Evolutionary conservation across 345 rosid genomes (phyloP).

Genomic region (Hibiscus mutabilis): DNA sequence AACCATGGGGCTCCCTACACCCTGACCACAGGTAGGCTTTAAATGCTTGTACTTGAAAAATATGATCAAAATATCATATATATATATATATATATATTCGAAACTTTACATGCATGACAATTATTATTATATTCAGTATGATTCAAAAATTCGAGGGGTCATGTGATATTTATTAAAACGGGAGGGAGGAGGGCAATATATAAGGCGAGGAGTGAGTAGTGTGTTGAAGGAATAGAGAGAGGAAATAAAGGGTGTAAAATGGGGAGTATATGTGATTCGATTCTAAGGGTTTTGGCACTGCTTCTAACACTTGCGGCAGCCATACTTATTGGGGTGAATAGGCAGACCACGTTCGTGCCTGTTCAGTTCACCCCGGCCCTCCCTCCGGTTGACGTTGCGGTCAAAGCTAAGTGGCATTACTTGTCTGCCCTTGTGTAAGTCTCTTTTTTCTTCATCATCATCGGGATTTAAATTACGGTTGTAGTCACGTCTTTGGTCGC

Average conservation of each 20-base stretch:
- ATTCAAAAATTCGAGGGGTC: too few relatives aligned
- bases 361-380: conserved; percentile 19
- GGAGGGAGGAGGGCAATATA: not conserved
- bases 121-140: too few relatives aligned
- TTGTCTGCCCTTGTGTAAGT: conserved; percentile 50
- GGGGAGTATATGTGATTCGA: not conserved
- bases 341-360: conserved; percentile 31
- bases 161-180: not conserved
- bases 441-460: not conserved
- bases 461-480: too few relatives aligned
- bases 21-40: too few relatives aligned
- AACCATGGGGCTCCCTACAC: too few relatives aligned
- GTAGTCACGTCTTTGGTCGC: too few relatives aligned
- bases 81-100: too few relatives aligned
- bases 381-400: conserved; percentile 35
- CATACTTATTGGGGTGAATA: conserved; percentile 34
- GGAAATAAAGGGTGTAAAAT: not conserved
- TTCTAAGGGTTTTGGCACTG: conserved; percentile 33
- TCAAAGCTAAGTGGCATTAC: conserved; percentile 41
- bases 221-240: not conserved
- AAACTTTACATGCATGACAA: too few relatives aligned
- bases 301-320: conserved; percentile 39
- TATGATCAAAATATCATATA: too few relatives aligned
- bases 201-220: not conserved
- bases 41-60: too few relatives aligned